Evolutionary conservation across 2,329 filamentous ascomycete genomes (phyloP), one percentile per base, ranked within the genome.

Genomic region (Hypoxylon sp.): DNA sequence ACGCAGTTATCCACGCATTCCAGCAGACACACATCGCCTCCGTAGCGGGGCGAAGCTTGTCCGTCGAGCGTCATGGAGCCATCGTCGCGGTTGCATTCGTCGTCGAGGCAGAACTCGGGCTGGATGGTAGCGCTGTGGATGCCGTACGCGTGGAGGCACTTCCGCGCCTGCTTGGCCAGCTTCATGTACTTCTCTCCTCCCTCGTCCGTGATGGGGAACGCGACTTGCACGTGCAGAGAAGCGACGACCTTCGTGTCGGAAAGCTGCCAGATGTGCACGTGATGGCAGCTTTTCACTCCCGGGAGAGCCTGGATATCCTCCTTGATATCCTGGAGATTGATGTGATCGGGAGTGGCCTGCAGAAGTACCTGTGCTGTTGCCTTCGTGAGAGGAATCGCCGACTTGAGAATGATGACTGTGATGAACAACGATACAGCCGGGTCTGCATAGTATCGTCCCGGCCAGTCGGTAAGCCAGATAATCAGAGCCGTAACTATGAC

Each of bases 101-200:
- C 76, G 71, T 88, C 87, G 26, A 88, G 79, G 70, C 88, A 90
- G 74, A 91, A 99, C 80, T 99, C 96, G 5, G 96, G 96, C 81
- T 99, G 96, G 74, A 99, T 98, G 11, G 96, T 99, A 37, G 94
- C 95, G 39, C 93, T 97, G 83, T 99, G 96, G 72, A 99, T 98
- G 62, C 96, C 95, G 75, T 97, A 98, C 37, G 90, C 94, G 80
- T 99, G 96, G 2, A 99, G 89, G 76, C 96, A 99, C 76, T 91
- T 91, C 52, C 94, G 88, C 17, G 97, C 92, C 63, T 92, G 90
- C 66, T 89, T 90, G 19, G 95, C 94, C 42, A 99, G 87, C 71
- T 91, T 87, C 95, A 99, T 99, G 82, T 98, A 99, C 75, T 91
- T 90, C 76, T 88, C 87, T 44, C 88, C 89, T 46, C 91, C 91